Conservation (phyloP, 257 asterid genomes). For the Datura wrightii region DNA sequence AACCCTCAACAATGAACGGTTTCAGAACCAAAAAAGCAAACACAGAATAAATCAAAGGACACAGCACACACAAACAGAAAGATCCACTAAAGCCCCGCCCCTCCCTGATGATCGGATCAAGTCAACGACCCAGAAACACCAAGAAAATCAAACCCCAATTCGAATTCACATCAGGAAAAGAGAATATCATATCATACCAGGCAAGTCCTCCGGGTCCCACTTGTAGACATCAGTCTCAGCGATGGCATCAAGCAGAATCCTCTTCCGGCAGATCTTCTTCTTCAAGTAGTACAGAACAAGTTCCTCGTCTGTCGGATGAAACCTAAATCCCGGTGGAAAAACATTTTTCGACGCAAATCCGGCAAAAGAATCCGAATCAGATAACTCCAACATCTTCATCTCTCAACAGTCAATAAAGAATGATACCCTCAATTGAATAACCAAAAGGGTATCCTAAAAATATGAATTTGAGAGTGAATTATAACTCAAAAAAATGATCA, state of each 20-base stretch:
- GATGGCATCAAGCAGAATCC: slow-evolving; percentile 58
- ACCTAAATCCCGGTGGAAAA: slow-evolving; percentile 89
- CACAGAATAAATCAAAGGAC: not conserved
- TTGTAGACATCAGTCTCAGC: slow-evolving; percentile 80
- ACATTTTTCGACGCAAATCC: not conserved
- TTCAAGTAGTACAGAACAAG: slow-evolving; percentile 71
- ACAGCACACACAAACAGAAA: not conserved
- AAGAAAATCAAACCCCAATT: not conserved
- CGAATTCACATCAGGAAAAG: not conserved
- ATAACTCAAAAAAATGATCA: not conserved
- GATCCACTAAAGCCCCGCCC: not conserved
- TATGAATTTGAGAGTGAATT: not conserved
- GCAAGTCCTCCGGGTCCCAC: slow-evolving; percentile 86
- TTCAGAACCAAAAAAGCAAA: not conserved
- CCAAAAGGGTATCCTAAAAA: not conserved
- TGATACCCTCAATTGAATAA: not conserved
- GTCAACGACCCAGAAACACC: slow-evolving; percentile 30
- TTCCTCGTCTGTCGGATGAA: slow-evolving; percentile 96
- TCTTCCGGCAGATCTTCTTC: slow-evolving; percentile 65
- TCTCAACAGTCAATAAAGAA: not conserved
- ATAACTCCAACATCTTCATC: slow-evolving; percentile 1
- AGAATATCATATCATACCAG: slow-evolving; percentile 49
- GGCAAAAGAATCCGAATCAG: not conserved
- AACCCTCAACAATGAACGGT: not conserved
- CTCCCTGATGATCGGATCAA: not conserved